These are phyloP conservation scores for Amphicarpaea edgeworthii DNA, from an alignment of 306 rosid species.

Conservation along the genomic window DNA sequence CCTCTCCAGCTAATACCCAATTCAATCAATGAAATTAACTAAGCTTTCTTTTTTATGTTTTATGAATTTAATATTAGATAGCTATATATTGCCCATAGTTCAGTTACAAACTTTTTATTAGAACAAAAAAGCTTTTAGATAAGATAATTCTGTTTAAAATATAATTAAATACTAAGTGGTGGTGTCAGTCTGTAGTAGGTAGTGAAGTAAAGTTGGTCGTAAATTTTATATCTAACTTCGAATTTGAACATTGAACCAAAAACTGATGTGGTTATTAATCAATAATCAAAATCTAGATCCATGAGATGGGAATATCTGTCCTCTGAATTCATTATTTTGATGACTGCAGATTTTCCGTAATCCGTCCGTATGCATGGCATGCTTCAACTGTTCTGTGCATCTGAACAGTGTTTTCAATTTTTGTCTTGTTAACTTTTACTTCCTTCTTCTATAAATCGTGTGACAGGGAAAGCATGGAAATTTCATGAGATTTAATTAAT, in stretches of 20 bases:
- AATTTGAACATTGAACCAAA: constrained; percentile 1
- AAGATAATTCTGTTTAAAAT: too few relatives aligned
- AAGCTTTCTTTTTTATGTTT: too few relatives aligned
- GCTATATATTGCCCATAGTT: too few relatives aligned
- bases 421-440: constrained; percentile 41
- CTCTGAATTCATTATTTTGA: constrained; percentile 11
- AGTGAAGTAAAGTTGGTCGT: constrained; percentile 23
- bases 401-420: constrained; percentile 47
- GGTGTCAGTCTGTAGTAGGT: constrained; percentile 9
- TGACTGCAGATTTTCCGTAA: constrained; percentile 36
- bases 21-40: not conserved
- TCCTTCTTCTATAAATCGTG: not conserved
- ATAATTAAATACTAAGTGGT: not conserved
- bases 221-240: constrained; percentile 25
- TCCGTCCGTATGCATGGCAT: constrained; percentile 28
- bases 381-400: constrained; percentile 48
- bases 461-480: constrained; percentile 7
- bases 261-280: not conserved
- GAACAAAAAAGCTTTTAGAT: too few relatives aligned
- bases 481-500: too few relatives aligned
- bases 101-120: not conserved
- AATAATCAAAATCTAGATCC: constrained; percentile 12
- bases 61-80: too few relatives aligned
- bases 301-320: constrained; percentile 45
- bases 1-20: constrained; percentile 18